phyloP scores from a whole-genome alignment of 441 rosid genomes.

The Populus hybrid region DNA sequence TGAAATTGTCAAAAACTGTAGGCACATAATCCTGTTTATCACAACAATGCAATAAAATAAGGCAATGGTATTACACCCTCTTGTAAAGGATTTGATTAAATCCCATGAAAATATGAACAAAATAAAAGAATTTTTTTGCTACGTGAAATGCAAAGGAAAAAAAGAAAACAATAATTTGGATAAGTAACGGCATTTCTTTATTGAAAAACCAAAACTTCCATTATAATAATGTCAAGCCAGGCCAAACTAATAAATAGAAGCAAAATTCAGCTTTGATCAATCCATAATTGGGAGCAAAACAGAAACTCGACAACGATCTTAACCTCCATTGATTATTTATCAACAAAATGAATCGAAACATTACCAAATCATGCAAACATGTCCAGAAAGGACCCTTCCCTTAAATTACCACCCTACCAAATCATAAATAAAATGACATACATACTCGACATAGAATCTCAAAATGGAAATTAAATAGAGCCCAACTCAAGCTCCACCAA shows the following conservation, averaged over 20 bases:
- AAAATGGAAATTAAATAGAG: background rate
- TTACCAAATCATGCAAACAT: conserved; percentile 10
- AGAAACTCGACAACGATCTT: background rate
- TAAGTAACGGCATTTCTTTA: background rate
- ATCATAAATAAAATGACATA: too few relatives aligned
- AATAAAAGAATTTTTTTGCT: background rate
- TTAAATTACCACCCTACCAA: background rate
- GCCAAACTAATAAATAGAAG: background rate
- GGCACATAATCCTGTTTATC: conserved; percentile 79
- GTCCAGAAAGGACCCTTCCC: background rate
- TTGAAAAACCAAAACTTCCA: background rate
- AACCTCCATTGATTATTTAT: background rate
- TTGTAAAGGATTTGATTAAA: background rate
- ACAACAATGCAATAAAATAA: conserved; percentile 17
- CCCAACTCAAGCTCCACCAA: background rate
- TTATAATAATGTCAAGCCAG: background rate
- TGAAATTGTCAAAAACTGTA: conserved; percentile 92
- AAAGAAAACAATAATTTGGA: background rate
- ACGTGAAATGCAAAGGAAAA: conserved; percentile 1
- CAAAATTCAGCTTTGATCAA: background rate
- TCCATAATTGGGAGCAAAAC: background rate
- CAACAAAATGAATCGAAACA: conserved; percentile 1
- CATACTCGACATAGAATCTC: too few relatives aligned
- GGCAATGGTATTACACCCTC: background rate
- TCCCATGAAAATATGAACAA: background rate